These are phyloP conservation scores for Wallacemonas collosoma DNA, from an alignment of 208 protist genomes.

Conservation along the genomic window DNA sequence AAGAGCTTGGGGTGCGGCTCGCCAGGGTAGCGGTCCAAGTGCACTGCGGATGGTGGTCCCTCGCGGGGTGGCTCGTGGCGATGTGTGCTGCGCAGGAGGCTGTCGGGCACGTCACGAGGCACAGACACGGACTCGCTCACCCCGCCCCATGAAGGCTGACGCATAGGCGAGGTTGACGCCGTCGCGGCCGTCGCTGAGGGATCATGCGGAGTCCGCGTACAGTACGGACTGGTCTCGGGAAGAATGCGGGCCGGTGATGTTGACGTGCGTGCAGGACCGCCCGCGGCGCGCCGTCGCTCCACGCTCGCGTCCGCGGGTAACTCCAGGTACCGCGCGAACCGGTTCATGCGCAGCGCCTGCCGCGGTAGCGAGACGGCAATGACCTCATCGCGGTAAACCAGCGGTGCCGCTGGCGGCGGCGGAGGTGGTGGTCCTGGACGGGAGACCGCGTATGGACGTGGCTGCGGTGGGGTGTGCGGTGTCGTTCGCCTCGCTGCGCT, in stretches of 20 bases:
- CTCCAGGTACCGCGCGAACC: constrained; percentile 3
- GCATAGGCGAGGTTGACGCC: constrained; percentile 8
- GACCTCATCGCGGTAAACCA: background rate
- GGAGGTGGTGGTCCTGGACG: background rate
- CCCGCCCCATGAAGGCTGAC: constrained; percentile 2
- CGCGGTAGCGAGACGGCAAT: constrained; percentile 5
- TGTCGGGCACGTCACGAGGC: background rate
- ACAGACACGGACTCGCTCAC: background rate
- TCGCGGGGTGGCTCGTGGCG: too few species aligned
- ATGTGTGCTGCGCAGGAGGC: too few species aligned
- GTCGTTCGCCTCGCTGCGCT: too few species aligned
- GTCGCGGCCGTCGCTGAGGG: background rate
- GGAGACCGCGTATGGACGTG: background rate
- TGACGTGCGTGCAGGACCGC: background rate
- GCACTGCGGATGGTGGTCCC: too few species aligned
- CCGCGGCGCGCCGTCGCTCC: background rate
- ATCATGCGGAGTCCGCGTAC: background rate
- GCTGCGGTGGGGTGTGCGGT: too few species aligned
- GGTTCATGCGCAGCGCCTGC: constrained; percentile 7
- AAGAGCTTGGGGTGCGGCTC: background rate
- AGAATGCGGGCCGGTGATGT: constrained; percentile 4
- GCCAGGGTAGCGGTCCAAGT: background rate
- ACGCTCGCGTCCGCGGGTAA: background rate
- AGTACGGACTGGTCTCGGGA: constrained; percentile 4
- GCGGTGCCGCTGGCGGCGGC: background rate